phyloP scores from a whole-genome alignment of 345 rosid genomes.

The Citrus trifoliata region DNA sequence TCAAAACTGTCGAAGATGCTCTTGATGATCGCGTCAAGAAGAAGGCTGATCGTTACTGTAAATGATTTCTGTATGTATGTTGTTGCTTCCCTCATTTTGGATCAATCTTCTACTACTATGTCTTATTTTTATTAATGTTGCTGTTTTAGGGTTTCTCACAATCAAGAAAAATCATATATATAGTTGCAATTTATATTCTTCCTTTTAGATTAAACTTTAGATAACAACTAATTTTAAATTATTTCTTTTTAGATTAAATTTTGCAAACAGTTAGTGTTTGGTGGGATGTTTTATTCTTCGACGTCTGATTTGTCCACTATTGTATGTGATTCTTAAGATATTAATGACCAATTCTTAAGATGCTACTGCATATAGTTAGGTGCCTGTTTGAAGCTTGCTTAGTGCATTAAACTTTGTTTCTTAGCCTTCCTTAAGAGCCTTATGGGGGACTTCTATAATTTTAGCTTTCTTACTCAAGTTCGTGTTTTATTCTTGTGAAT shows the following conservation, averaged over 20 bases:
- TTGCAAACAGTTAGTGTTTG: neutral
- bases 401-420: neutral
- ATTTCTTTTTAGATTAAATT: neutral
- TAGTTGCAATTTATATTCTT: neutral
- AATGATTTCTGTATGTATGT: slow-evolving; percentile 33
- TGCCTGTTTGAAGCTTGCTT: no score
- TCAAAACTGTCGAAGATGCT: slow-evolving; percentile 61
- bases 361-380: no score
- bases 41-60: slow-evolving; percentile 96
- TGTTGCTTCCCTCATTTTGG: neutral
- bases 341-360: no score
- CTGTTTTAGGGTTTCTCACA: neutral
- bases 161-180: neutral
- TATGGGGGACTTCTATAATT: neutral
- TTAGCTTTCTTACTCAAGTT: neutral
- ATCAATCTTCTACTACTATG: neutral
- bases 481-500: neutral
- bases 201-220: neutral
- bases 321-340: neutral
- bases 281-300: neutral
- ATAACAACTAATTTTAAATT: neutral
- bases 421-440: neutral
- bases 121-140: neutral
- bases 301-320: neutral
- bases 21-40: slow-evolving; percentile 96